phyloP scores from a whole-genome alignment of 1,284 basidiomycete genomes.

The Pyrrhoderma noxium region DNA sequence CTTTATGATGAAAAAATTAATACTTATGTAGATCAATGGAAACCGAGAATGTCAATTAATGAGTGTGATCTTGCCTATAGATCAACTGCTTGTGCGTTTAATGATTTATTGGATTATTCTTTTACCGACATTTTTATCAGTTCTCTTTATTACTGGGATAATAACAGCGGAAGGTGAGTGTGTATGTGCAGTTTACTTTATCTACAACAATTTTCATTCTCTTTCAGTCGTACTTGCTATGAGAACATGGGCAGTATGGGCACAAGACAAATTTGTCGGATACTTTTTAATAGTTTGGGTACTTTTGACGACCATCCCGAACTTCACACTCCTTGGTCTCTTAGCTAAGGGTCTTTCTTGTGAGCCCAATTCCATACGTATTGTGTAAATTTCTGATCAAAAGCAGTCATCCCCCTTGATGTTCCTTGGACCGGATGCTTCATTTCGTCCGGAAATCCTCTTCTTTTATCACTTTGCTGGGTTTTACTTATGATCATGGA shows the following conservation, averaged over 20 bases:
- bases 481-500: conserved; percentile 8
- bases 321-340: neutral
- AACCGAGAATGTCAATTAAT: neutral
- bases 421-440: conserved; percentile 2
- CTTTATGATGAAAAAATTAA: neutral
- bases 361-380: too few species aligned
- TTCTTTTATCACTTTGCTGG: conserved; percentile 5
- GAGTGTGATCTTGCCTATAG: conserved; percentile 2
- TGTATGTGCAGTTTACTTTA: neutral
- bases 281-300: neutral
- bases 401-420: neutral
- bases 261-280: neutral
- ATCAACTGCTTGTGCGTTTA: conserved; percentile 1
- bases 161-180: neutral
- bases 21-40: neutral
- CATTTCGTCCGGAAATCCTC: neutral
- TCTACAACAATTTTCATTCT: neutral
- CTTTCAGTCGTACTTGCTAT: conserved; percentile 2
- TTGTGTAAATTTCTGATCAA: neutral
- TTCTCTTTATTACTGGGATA: conserved; percentile 2
- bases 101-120: too few species aligned
- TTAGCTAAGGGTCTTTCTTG: neutral
- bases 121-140: neutral
- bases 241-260: conserved; percentile 10
- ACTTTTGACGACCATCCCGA: neutral